Evolutionary conservation across 1,284 basidiomycete genomes (phyloP), one percentile per base, ranked within the genome.

Genomic region (Melampsora americana): DNA sequence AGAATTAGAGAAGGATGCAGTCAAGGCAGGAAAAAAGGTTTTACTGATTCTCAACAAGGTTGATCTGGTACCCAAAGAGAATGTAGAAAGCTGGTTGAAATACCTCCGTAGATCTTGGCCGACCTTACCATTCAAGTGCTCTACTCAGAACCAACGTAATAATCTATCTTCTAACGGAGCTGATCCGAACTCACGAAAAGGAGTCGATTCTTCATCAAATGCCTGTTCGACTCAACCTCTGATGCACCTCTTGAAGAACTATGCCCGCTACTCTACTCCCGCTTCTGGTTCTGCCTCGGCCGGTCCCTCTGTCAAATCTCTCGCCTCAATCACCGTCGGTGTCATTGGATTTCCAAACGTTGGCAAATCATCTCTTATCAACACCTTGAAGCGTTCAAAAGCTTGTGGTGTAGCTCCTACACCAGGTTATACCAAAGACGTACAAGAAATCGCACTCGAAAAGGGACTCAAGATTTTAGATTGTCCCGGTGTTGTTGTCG

Each of bases 281-380:
- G 70, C n/a, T 23, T 53, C 48, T 77, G 64, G 39, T 23, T 60
- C 59, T 44, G 39, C 53, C 5, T 69, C 67, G 16, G 20, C 60
- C 28, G 42, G 30, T 20, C 14, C 35, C 20, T 60, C 60, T 60
- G 60, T 74, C 74, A 69, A 78, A 77, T 62, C 60, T 81, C 80
- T 74, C 79, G 80, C 44, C 66, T 79, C 78, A 75, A 86, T 95
- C 64, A 95, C 93, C 0, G 89, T 98, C 71, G 95, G 95, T 20
- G 90, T 98, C 28, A 92, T 98, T 42, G 95, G 95, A 0, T 95
- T 95, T 81, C 95, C 95, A 3, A 99, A 99, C 83, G 95, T 98
- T 72, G 95, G 95, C 12, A 99, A 99, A 85, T 94, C 92, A 77
- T 92, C 90, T 79, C 83, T 99, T 77, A 97, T 99, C 85, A 99